phyloP scores from a whole-genome alignment of 176 grass and related monocot species.

The Raddia guianensis region DNA sequence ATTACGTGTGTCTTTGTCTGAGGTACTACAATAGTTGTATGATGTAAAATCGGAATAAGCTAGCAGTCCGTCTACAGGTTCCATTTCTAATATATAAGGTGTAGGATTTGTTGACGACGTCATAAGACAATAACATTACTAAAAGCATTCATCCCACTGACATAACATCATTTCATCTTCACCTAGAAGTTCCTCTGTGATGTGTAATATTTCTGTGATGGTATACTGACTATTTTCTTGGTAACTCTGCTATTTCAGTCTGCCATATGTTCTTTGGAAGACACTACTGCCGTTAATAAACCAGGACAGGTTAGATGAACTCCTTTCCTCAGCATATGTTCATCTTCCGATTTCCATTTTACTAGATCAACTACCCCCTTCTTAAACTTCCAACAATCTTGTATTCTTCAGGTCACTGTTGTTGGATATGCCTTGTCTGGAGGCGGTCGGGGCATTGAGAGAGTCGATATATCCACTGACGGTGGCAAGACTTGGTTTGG shows the following conservation, averaged over 20 bases:
- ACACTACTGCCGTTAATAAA: conserved; percentile 38
- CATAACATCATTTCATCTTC: background rate
- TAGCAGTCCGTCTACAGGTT: background rate
- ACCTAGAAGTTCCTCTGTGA: background rate
- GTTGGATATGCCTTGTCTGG: conserved; percentile 62
- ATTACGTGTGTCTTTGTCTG: background rate
- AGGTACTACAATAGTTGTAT: background rate
- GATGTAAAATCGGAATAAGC: background rate
- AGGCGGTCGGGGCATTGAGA: conserved; percentile 69
- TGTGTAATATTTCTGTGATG: background rate
- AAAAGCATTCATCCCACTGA: background rate
- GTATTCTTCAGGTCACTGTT: conserved; percentile 43
- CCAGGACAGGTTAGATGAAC: conserved; percentile 47
- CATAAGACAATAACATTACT: background rate
- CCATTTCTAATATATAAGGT: background rate
- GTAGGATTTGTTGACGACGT: background rate
- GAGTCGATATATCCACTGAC: conserved; percentile 60
- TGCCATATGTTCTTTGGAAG: conserved; percentile 74
- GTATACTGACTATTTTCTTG: background rate
- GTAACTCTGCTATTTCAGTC: conserved; percentile 39
- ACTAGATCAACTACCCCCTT: background rate
- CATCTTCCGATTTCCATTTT: background rate
- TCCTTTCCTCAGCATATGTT: background rate
- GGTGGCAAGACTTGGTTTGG: conserved; percentile 65
- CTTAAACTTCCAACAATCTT: background rate